These are phyloP conservation scores for Arthrobotrys pseudoclavata DNA, from an alignment of 2,329 filamentous ascomycete genomes.

Conservation along the genomic window DNA sequence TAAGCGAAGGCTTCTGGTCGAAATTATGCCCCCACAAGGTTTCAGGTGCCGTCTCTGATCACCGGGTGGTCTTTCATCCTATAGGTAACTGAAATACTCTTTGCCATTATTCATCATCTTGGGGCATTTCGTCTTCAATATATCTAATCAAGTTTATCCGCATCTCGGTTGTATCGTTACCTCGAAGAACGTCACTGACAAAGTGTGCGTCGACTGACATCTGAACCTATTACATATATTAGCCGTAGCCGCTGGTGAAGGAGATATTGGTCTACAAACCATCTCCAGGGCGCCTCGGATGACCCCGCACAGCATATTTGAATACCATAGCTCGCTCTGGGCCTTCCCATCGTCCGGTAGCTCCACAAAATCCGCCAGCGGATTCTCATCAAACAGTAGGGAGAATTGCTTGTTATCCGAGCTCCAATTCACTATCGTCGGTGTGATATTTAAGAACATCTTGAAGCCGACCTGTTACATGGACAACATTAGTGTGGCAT, in stretches of 20 bases:
- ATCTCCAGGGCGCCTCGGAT: conserved; percentile 93
- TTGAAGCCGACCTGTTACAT: conserved; percentile 88
- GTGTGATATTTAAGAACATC: conserved; percentile 97
- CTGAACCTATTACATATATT: conserved; percentile 72
- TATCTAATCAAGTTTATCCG: conserved; percentile 90
- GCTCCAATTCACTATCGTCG: conserved; percentile 94
- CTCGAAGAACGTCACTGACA: conserved; percentile 90
- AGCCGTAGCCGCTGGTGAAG: not conserved
- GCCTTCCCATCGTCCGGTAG: conserved; percentile 94
- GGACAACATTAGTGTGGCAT: conserved; percentile 48
- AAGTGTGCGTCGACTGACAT: conserved; percentile 99
- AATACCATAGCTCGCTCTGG: conserved; percentile 98
- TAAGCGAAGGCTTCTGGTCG: not conserved
- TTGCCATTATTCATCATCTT: conserved; percentile 85
- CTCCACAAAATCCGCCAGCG: conserved; percentile 96
- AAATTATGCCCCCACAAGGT: not conserved
- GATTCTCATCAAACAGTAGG: conserved; percentile 95
- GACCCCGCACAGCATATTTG: conserved; percentile 95
- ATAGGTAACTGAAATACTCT: not conserved
- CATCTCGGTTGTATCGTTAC: conserved; percentile 98
- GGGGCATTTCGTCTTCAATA: conserved; percentile 97
- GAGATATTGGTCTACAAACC: conserved; percentile 72
- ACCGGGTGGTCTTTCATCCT: not conserved
- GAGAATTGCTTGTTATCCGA: conserved; percentile 97
- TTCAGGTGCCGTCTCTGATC: not conserved